Percentiles rank a stretch among this genome's conserved stretches.
These are phyloP conservation scores for Eimeria zaria DNA, from an alignment of 169 alveolate genomes.

Conservation along the genomic window DNA sequence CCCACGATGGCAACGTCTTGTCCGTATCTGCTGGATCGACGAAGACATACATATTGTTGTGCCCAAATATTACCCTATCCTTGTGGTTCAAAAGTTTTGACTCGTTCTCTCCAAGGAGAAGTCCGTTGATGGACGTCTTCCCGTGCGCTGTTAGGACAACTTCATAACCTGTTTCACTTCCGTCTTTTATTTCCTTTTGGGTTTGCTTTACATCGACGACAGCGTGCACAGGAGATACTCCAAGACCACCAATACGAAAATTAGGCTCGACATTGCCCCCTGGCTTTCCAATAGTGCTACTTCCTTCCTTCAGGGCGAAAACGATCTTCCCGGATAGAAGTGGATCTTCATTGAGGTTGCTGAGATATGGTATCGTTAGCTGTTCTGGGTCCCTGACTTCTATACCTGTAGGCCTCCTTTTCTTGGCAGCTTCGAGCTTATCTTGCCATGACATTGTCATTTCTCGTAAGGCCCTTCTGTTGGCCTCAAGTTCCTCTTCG, in stretches of 20 bases:
- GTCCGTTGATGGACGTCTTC: slow-evolving; percentile 81
- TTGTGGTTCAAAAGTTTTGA: slow-evolving; percentile 7
- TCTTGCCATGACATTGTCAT: slow-evolving; percentile 86
- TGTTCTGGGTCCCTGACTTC: slow-evolving; percentile 84
- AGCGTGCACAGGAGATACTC: slow-evolving; percentile 59
- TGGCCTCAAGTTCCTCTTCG: slow-evolving; percentile 86
- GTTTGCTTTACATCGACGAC: not conserved
- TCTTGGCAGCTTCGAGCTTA: slow-evolving; percentile 75
- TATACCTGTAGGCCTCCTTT: slow-evolving; percentile 85
- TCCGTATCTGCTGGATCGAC: slow-evolving; percentile 77
- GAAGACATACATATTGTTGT: slow-evolving; percentile 77
- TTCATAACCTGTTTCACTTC: slow-evolving; percentile 26
- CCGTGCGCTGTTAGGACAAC: slow-evolving; percentile 67
- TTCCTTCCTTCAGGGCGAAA: slow-evolving; percentile 86
- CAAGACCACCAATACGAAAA: slow-evolving; percentile 80
- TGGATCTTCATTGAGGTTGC: slow-evolving; percentile 95
- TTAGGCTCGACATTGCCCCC: slow-evolving; percentile 80
- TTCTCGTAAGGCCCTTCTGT: slow-evolving; percentile 86
- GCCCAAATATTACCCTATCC: slow-evolving; percentile 83
- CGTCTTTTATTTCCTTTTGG: not conserved
- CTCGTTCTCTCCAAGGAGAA: slow-evolving; percentile 26
- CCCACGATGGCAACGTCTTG: slow-evolving; percentile 83
- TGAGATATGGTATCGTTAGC: slow-evolving; percentile 89
- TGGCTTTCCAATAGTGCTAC: slow-evolving; percentile 92
- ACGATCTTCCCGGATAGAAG: slow-evolving; percentile 90